phyloP scores from a whole-genome alignment of 148 eudicot genomes.

The Cornus controversa region DNA sequence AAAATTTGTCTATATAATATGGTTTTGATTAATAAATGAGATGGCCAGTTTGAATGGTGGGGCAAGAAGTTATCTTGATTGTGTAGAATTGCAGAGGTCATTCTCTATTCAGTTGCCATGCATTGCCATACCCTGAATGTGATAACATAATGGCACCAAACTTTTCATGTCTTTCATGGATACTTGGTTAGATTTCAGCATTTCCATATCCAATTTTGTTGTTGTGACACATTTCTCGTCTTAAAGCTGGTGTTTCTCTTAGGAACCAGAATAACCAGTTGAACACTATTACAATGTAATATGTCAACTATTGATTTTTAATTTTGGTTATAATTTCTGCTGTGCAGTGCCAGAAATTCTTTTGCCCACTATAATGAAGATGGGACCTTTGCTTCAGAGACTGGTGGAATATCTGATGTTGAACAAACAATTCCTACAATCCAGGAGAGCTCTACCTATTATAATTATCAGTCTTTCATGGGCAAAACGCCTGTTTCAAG shows the following conservation, averaged over 20 bases:
- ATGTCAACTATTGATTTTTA: not conserved
- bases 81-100: not conserved
- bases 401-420: slow-evolving; percentile 28
- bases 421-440: slow-evolving; percentile 32
- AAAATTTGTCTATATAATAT: no score
- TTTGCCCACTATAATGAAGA: slow-evolving; percentile 37
- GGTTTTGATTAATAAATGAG: not conserved
- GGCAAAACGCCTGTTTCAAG: slow-evolving; percentile 43
- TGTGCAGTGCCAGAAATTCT: slow-evolving; percentile 42
- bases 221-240: not conserved
- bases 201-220: not conserved
- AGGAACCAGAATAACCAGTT: not conserved
- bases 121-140: not conserved
- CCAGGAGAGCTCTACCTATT: slow-evolving; percentile 34
- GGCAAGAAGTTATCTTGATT: no score
- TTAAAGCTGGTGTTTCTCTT: not conserved
- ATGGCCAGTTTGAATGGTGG: not conserved
- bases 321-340: slow-evolving; percentile 7
- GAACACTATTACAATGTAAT: not conserved
- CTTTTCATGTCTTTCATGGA: not conserved
- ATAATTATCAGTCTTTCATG: slow-evolving; percentile 65
- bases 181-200: not conserved
- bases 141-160: no score
- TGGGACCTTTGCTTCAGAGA: slow-evolving; percentile 32
- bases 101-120: not conserved